Base-by-base conservation (phyloP, 495 filamentous ascomycete genomes). In the Penicillium verhagenii region DNA sequence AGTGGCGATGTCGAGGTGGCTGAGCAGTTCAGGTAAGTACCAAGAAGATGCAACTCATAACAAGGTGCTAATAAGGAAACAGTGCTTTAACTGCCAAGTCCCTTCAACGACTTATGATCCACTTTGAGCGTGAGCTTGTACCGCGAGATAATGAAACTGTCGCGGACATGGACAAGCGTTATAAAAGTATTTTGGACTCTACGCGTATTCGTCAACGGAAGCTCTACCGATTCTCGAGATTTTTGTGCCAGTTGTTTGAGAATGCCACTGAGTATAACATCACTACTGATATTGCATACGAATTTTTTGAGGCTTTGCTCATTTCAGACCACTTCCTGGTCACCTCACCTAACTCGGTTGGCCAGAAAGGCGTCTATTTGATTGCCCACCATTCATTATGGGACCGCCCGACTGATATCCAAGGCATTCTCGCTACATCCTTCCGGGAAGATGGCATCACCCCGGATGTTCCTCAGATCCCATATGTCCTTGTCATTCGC, bases 1-100 rank as follows among this genome's bases (percentile, higher is more conserved):
- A 90, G 90, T 37, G 94, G 95, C 50, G 92, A 97, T 72, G 86
- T 97, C 24, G 91, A 97, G 74, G 95, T 97, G 33, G 94, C 94
- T n/a, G 94, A 98, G 72, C 95, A 98, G 64, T 98, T 97, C 51
- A 85, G 28, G 28, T 31, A 10, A 10, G 28, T 31, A 5, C 28
- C 2, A 31, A 10, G 28, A 31, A 8, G 28, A 11, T 31, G 28
- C 28, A 31, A 11, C n/a, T n/a, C n/a, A n/a, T n/a, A 11, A 8
- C 9, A 8, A 8, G 9, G 9, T 31, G 28, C 28, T 31, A 31
- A 31, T 31, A 8, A 11, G 13, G 13, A 0, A 11, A 31, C 13
- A 31, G 82, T 69, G 89, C 89, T 9, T 82, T 98, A 52, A 98
- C 94, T 23, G 88, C 88, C 60, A 97, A 95, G 71, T 90, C 92